Percentiles rank a stretch among this genome's conserved stretches.
Conservation (phyloP, 108 stramenopile genomes). For the Bacterosira constricta region DNA sequence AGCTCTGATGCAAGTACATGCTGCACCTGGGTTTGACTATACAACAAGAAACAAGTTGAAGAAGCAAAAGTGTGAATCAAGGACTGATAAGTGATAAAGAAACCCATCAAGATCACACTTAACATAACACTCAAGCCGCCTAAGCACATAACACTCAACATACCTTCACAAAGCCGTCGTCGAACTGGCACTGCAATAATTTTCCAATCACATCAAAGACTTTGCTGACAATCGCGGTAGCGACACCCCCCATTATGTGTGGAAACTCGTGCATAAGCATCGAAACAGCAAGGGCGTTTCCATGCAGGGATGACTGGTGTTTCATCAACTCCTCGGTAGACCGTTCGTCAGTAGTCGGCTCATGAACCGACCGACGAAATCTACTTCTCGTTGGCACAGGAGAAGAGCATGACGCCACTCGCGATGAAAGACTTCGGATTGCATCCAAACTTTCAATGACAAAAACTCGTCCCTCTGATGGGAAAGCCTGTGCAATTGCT, state of each 20-base stretch:
- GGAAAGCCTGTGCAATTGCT: conserved; percentile 67
- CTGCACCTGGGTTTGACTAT: conserved; percentile 58
- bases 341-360: neutral
- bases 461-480: conserved; percentile 58
- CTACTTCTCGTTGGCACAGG: conserved; percentile 25
- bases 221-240: conserved; percentile 54
- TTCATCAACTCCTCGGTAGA: conserved; percentile 28
- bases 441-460: conserved; percentile 50
- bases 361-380: conserved; percentile 23
- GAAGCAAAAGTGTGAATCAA: neutral
- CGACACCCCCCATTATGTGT: conserved; percentile 67
- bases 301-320: conserved; percentile 78
- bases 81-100: neutral
- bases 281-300: conserved; percentile 68
- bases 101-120: neutral
- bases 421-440: conserved; percentile 27
- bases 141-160: no score
- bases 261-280: conserved; percentile 75
- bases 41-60: neutral
- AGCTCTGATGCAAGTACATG: conserved; percentile 75
- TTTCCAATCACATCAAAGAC: conserved; percentile 66
- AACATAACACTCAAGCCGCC: no score
- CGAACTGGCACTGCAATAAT: conserved; percentile 60
- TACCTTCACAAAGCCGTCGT: conserved; percentile 55
- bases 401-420: conserved; percentile 10